Base-by-base conservation (phyloP, 73 alveolate genomes). In the Symbiodinium natans region DNA sequence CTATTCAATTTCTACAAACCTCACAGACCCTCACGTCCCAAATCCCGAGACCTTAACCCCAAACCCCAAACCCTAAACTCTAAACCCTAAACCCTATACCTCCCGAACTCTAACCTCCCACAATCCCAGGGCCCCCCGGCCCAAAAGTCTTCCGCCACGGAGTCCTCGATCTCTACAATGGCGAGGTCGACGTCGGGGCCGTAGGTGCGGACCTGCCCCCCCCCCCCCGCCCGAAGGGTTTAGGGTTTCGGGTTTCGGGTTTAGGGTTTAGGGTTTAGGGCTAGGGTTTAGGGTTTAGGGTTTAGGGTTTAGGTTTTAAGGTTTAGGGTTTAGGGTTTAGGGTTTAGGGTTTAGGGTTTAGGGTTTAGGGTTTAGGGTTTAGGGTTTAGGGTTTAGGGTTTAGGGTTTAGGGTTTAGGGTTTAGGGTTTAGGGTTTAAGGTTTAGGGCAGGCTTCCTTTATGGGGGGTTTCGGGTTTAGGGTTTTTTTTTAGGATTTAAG, bases 91-190 rank as follows among this genome's bases (percentile, higher is more conserved):
- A 52, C 7, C 68, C 56, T n/a, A n/a, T 8, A 43, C 5, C 19
- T 43, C 68, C 68, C 21, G 21, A 52, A 3, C 68, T 11, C 68
- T 0, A 52, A 11, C 0, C 29, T 5, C n/a, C n/a, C n/a, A n/a
- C n/a, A n/a, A n/a, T 48, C 68, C 68, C 68, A 17, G 74, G 4
- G 48, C 40, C 46, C 29, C 21, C 68, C 46, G 29, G 31, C 92
- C 92, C 92, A 83, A 29, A 83, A 83, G 42, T 83, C 92, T 21
- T 83, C 92, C 29, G 42, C 92, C 92, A 83, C 92, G 75, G 92
- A 83, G 8, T 83, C 92, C 27, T 83, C 68, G 92, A 83, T 83
- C 73, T 83, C 46, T 42, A 83, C 92, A n/a, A 83, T n/a, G 41
- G 92, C 92, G 8, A 83, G 31, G 41, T 83, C 92, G 41, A 83